Evolutionary conservation across 2,329 filamentous ascomycete genomes (phyloP), one percentile per base, ranked within the genome.

Genomic region (Clonostachys rhizophaga): DNA sequence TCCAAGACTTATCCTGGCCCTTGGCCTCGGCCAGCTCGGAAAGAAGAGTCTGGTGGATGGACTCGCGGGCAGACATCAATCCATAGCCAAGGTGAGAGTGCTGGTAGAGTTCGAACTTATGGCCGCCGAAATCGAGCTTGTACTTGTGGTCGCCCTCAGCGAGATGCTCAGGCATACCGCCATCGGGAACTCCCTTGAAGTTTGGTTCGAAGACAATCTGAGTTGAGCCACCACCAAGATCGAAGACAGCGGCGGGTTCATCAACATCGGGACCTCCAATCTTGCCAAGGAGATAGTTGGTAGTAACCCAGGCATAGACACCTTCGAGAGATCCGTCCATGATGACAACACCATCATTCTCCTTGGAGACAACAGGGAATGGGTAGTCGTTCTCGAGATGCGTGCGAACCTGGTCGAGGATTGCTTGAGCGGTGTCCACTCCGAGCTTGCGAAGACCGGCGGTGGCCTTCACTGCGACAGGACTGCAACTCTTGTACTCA

Each of bases 201-300:
- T 87, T 95, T 18, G 95, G 95, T 74, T 99, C 84, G 68, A 97
- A 99, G 56, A 99, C 95, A 62, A 99, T 96, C 72, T 99, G 94
- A 13, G 95, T 99, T 18, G 91, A 96, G 46, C 94, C 94, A 59
- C 94, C 94, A 53, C 94, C 94, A 43, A 99, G 86, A 64, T 99
- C 94, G 61, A 99, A 96, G 49, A 96, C 84, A 44, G 94, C 94
- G 39, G 94, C 95, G 2, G 94, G 97, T 44, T 90, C 87, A 52
- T 82, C 90, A 65, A 91, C 83, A 63, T 96, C 92, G 3, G 91
- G 89, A 11, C 89, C 88, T 50, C 94, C 94, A 67, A 99, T 97
- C 74, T 97, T 97, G 60, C 92, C 92, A 20, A 99, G 83, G 39
- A 99, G 86, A 69, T 99, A 99, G 77, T 99, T 99, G 55, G 91